These are phyloP conservation scores for Fusarium nelsonii DNA, from an alignment of 2,329 filamentous ascomycete genomes.

Conservation along the genomic window DNA sequence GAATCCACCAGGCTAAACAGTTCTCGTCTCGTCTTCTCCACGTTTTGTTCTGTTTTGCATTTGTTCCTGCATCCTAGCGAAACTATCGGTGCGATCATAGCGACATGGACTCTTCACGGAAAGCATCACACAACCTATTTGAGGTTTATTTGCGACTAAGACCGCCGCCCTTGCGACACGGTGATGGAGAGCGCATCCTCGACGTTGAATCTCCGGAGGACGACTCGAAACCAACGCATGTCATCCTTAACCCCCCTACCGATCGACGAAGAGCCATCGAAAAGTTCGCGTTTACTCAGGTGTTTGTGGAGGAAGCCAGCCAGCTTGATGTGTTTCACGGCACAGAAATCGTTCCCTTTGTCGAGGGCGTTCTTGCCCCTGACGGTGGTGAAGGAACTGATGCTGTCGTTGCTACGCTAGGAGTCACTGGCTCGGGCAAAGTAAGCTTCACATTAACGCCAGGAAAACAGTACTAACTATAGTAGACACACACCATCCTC, in stretches of 20 bases:
- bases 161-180: constrained; percentile 68
- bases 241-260: constrained; percentile 82
- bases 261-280: constrained; percentile 91
- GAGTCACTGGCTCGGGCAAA: constrained; percentile 97
- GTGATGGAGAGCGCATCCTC: constrained; percentile 76
- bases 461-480: not conserved
- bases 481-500: constrained; percentile 92
- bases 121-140: constrained; percentile 73
- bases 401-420: constrained; percentile 89
- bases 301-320: constrained; percentile 87
- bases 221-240: constrained; percentile 70
- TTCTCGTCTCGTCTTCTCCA: constrained; percentile 20
- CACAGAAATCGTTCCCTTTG: constrained; percentile 78
- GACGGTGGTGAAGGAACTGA: constrained; percentile 84
- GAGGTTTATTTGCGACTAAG: constrained; percentile 91
- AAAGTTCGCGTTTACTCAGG: constrained; percentile 92
- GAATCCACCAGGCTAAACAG: constrained; percentile 39
- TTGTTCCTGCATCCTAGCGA: constrained; percentile 23
- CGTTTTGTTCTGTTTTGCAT: constrained; percentile 18
- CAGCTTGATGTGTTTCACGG: constrained; percentile 90
- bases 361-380: constrained; percentile 83
- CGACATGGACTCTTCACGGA: constrained; percentile 56
- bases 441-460: constrained; percentile 60
- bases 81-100: constrained; percentile 8
- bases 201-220: constrained; percentile 74